Evolutionary conservation across 2,329 filamentous ascomycete genomes (phyloP), one percentile per base, ranked within the genome.

Genomic region (Tolypocladium endophyticum): DNA sequence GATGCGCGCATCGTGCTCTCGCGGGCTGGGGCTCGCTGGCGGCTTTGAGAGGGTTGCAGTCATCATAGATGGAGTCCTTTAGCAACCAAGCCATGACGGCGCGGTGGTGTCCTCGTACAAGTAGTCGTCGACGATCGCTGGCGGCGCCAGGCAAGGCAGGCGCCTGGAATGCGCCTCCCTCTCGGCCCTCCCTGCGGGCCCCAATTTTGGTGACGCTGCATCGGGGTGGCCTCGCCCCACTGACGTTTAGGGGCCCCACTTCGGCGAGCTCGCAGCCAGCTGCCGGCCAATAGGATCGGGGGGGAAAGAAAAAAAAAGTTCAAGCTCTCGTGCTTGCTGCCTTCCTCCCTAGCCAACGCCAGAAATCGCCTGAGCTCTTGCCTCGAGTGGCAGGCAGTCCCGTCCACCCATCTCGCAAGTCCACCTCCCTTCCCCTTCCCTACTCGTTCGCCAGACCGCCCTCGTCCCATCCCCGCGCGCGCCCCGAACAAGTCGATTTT

Each of bases 241-340:
- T 68, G 64, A 68, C 66, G 64, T 70, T 61, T 72, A 71, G 68
- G 63, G 58, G 61, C 16, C 64, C 72, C 72, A 70, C 71, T 66
- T 65, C 66, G 69, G 69, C 67, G 73, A 64, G 68, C 71, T 69
- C 68, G 72, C 66, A 69, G 61, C 63, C 65, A 69, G 63, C 60
- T 63, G 56, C 64, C 63, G 64, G 59, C 73, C 73, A 74, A 74
- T 74, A 61, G 66, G 63, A 64, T 60, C 59, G 56, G 53, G 59
- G 62, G 68, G 65, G 68, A 69, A 68, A 64, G 66, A 67, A 68
- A 71, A 72, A 71, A 73, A 74, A 73, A 70, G 66, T 71, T 69
- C 59, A 63, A 73, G 71, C 70, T 72, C 70, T 72, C 64, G 70
- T 72, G 70, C 69, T 67, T 64, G 64, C 64, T 66, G 60, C 63